phyloP scores from a whole-genome alignment of 139 green algal species.

The Tetradesmus obliquus region DNA sequence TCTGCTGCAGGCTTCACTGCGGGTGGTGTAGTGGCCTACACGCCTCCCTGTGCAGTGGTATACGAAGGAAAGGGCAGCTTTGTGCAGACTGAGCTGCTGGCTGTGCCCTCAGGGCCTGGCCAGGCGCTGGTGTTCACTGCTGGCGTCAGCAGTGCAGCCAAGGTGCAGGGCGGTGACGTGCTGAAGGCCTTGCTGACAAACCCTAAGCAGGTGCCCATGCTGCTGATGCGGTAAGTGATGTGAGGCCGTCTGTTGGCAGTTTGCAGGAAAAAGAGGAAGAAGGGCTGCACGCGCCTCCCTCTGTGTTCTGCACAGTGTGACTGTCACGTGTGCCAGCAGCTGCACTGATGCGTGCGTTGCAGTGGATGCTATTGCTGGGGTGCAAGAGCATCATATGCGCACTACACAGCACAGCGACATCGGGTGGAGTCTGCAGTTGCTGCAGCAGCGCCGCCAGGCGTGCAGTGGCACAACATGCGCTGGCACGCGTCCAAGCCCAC shows the following conservation, averaged over 20 bases:
- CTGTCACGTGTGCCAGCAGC: not conserved
- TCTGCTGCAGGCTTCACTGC: not conserved
- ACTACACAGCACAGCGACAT: too few species aligned
- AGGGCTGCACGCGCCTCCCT: too few species aligned
- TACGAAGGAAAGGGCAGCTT: not conserved
- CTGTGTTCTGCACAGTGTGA: too few species aligned
- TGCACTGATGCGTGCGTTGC: not conserved
- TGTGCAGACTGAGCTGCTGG: slow-evolving; percentile 24
- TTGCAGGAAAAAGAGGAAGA: too few species aligned
- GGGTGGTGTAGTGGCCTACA: not conserved
- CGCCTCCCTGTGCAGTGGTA: not conserved
- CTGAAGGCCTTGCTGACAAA: not conserved
- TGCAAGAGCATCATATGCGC: not conserved
- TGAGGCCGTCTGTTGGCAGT: too few species aligned
- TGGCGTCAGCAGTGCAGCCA: slow-evolving; percentile 5
- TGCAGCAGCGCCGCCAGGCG: not conserved
- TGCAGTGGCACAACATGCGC: not conserved
- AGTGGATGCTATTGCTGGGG: not conserved
- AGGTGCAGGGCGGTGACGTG: not conserved
- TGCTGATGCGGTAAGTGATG: not conserved
- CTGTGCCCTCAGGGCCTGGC: slow-evolving; percentile 12
- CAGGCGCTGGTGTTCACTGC: slow-evolving; percentile 29
- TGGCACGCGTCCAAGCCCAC: not conserved
- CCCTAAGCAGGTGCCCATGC: not conserved
- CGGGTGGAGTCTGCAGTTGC: too few species aligned